Percentiles rank a stretch among this genome's conserved stretches.
Evolutionary conservation across 805 yeast species (phyloP).

Genomic region (Metschnikowia bowlesiae): DNA sequence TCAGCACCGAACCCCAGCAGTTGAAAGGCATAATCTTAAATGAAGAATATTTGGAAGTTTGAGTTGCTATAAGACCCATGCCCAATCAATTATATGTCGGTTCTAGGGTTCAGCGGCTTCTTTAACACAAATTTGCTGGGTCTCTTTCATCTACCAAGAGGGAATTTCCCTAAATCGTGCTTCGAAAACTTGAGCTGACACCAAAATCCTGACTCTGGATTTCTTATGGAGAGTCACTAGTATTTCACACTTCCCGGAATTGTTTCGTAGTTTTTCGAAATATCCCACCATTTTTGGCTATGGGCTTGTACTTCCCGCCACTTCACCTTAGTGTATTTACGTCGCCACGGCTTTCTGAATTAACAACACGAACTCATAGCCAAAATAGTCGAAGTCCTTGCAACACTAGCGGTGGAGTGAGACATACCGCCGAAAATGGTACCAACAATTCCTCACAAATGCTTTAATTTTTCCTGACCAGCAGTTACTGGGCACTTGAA

Average conservation of each 20-base stretch:
- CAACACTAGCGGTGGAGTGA: constrained; percentile 38
- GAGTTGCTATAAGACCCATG: constrained; percentile 30
- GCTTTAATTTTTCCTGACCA: constrained; percentile 35
- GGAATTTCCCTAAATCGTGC: no score
- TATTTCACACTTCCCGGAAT: constrained; percentile 28
- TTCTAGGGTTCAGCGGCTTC: constrained; percentile 45
- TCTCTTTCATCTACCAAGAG: no score
- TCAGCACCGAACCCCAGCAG: constrained; percentile 22
- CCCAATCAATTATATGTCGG: constrained; percentile 27
- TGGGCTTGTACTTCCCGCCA: constrained; percentile 5
- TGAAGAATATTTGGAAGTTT: constrained; percentile 17
- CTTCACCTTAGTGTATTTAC: constrained; percentile 26
- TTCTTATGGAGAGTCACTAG: constrained; percentile 31
- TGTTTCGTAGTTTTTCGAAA: constrained; percentile 41
- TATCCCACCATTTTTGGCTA: constrained; percentile 43
- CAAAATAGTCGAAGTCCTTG: constrained; percentile 21
- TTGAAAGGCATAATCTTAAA: neutral
- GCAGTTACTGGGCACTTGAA: constrained; percentile 19
- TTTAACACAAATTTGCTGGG: constrained; percentile 38
- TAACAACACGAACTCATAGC: constrained; percentile 25
- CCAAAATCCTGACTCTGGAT: constrained; percentile 45
- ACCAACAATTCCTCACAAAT: constrained; percentile 42
- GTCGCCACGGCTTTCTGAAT: constrained; percentile 33
- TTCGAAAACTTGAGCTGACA: constrained; percentile 36
- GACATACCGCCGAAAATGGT: constrained; percentile 43